These are phyloP conservation scores for Candida saitoana DNA, from an alignment of 805 yeast genomes.

Conservation along the genomic window DNA sequence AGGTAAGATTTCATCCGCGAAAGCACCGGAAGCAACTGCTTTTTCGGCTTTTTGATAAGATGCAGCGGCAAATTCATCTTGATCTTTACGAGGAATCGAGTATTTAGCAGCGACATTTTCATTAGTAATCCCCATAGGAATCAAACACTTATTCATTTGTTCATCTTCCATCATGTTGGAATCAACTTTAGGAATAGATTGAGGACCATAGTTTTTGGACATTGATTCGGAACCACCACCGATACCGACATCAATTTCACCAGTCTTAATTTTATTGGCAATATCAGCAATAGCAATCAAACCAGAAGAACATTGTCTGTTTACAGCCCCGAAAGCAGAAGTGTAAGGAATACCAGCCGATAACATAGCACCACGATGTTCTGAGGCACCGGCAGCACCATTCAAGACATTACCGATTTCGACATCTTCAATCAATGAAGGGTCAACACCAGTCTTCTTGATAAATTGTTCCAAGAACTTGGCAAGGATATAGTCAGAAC, in stretches of 20 bases:
- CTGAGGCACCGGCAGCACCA: slow-evolving; percentile 91
- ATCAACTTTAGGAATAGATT: slow-evolving; percentile 53
- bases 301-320: slow-evolving; percentile 95
- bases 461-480: slow-evolving; percentile 62
- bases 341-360: slow-evolving; percentile 87
- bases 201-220: slow-evolving; percentile 86
- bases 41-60: slow-evolving; percentile 81
- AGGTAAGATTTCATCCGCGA: slow-evolving; percentile 87
- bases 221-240: slow-evolving; percentile 94
- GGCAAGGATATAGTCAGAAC: slow-evolving; percentile 72
- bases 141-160: slow-evolving; percentile 60
- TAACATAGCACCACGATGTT: slow-evolving; percentile 86
- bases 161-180: slow-evolving; percentile 29
- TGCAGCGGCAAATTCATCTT: slow-evolving; percentile 84
- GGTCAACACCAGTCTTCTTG: slow-evolving; percentile 47
- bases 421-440: slow-evolving; percentile 68
- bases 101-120: slow-evolving; percentile 80
- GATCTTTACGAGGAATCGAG: slow-evolving; percentile 61
- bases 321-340: slow-evolving; percentile 75
- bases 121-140: slow-evolving; percentile 96
- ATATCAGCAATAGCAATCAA: slow-evolving; percentile 85
- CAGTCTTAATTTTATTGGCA: slow-evolving; percentile 80
- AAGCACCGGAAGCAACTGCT: slow-evolving; percentile 69
- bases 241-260: slow-evolving; percentile 87
- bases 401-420: slow-evolving; percentile 89